Base-by-base conservation (phyloP, 2,329 filamentous ascomycete genomes). In the Ophiostoma populinum region DNA sequence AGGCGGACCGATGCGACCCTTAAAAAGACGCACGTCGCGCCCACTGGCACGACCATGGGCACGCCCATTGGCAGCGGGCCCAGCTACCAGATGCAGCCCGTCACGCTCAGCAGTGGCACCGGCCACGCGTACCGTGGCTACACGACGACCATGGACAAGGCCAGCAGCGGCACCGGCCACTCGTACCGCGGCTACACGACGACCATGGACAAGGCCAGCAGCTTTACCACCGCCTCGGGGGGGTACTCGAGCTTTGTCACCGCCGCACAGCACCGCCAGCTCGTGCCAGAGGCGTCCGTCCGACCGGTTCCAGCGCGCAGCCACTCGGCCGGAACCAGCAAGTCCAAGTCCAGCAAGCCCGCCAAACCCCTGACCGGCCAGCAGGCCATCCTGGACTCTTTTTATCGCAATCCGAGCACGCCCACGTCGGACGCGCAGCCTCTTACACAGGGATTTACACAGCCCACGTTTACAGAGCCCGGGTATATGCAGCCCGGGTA, bases 21-120 rank as follows among this genome's bases (percentile, higher is more conserved):
- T 11, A 35, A 41, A 13, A 38, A 42, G 9, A n/a, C 33, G 13
- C 15, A 24, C 2, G 21, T 26, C 6, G 5, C 17, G 11, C 6
- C 20, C 8, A 18, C n/a, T 19, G n/a, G 28, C 19, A 29, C n/a
- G n/a, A n/a, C n/a, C n/a, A n/a, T n/a, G n/a, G n/a, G n/a, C n/a
- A n/a, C n/a, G n/a, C n/a, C n/a, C n/a, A n/a, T n/a, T n/a, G n/a
- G n/a, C n/a, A n/a, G n/a, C n/a, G n/a, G n/a, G n/a, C n/a, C n/a
- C n/a, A n/a, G 57, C 33, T 68, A 71, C 39, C 46, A 55, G 5
- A 77, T 73, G 5, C 79, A 72, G 1, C 78, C 79, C 70, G 65
- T 70, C 21, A 22, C 11, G 21, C 7, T 6, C 21, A 22, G 21
- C 21, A 11, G 21, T 11, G 11, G 21, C 21, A 22, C 11, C 21